phyloP scores from a whole-genome alignment of 164 flowering plant genomes.

The Vitis riparia region DNA sequence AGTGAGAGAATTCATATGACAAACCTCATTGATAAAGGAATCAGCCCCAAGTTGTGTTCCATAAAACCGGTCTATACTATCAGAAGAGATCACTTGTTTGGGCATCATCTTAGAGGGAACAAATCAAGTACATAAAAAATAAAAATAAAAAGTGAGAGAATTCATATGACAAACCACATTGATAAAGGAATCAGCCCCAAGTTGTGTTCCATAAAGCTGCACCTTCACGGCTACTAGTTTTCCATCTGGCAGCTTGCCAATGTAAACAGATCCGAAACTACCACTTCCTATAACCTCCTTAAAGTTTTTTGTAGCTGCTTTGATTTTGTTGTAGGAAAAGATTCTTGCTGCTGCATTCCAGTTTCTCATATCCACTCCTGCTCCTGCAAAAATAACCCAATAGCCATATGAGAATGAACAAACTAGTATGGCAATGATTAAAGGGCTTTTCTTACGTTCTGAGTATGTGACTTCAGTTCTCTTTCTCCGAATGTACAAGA shows the following conservation, averaged over 20 bases:
- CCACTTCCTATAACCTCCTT: constrained; percentile 80
- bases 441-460: constrained; percentile 32
- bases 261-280: constrained; percentile 84
- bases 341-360: constrained; percentile 59
- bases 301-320: constrained; percentile 73
- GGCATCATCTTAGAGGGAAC: too few relatives aligned
- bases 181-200: constrained; percentile 80
- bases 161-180: constrained; percentile 53
- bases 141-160: too few relatives aligned
- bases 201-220: constrained; percentile 65
- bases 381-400: constrained; percentile 24
- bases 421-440: background rate
- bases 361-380: constrained; percentile 40
- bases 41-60: constrained; percentile 75
- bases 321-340: constrained; percentile 76
- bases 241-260: constrained; percentile 76
- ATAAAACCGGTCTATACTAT: constrained; percentile 28
- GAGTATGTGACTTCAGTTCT: constrained; percentile 29
- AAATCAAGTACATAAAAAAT: too few relatives aligned
- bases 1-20: background rate
- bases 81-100: too few relatives aligned
- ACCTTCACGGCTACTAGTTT: constrained; percentile 85
- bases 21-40: constrained; percentile 85
- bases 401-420: background rate
- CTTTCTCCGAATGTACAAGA: constrained; percentile 40